phyloP scores from a whole-genome alignment of 768 basidiomycete genomes.

The Leccinellum luteum region DNA sequence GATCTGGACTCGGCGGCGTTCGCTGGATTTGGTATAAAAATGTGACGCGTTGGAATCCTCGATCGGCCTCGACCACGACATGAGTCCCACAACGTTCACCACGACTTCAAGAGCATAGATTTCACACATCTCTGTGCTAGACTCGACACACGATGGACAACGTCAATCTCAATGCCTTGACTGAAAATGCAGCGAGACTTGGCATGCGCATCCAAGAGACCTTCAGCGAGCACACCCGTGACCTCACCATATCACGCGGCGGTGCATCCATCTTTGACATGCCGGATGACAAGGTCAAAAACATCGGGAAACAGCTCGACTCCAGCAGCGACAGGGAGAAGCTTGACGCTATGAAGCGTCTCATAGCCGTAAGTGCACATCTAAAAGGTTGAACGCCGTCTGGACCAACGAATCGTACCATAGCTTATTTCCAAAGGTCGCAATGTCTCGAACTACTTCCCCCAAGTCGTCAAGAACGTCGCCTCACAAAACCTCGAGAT shows the following conservation, averaged over 20 bases:
- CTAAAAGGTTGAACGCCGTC: background rate
- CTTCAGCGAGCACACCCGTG: conserved; percentile 76
- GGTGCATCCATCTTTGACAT: conserved; percentile 59
- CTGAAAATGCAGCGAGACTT: conserved; percentile 81
- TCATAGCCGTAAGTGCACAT: conserved; percentile 74
- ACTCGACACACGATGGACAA: conserved; percentile 28
- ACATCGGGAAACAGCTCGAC: conserved; percentile 85
- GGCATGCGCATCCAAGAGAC: conserved; percentile 84
- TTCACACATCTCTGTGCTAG: background rate
- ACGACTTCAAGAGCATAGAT: background rate
- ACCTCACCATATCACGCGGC: conserved; percentile 58
- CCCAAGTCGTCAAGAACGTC: conserved; percentile 96
- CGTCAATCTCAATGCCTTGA: conserved; percentile 42
- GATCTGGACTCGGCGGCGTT: no score
- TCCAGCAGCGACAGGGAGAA: conserved; percentile 87
- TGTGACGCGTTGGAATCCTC: background rate
- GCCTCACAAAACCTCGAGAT: conserved; percentile 90
- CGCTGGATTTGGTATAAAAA: background rate
- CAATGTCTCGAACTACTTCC: conserved; percentile 90
- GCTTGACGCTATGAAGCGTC: conserved; percentile 90
- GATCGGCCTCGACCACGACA: background rate
- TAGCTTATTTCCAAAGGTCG: conserved; percentile 92
- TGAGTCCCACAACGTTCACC: conserved; percentile 4
- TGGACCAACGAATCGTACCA: conserved; percentile 2
- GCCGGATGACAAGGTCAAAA: conserved; percentile 77